Percentiles rank a stretch among this genome's conserved stretches.
Evolutionary conservation across 176 grass and related monocot species (phyloP).

Genomic region (Guadua angustifolia): DNA sequence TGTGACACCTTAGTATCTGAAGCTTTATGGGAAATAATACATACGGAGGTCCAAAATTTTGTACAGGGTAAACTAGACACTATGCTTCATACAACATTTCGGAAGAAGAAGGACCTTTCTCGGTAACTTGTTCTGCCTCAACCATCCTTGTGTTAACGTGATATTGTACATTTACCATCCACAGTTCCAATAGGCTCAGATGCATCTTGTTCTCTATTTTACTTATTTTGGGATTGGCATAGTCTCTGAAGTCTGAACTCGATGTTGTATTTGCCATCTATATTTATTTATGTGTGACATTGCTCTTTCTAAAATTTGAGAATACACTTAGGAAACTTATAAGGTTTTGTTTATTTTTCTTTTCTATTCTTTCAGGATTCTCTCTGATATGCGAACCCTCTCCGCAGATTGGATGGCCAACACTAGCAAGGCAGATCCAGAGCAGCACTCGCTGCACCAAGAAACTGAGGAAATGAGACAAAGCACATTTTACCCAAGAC

Average conservation of each 20-base stretch:
- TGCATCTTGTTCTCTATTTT: conserved; percentile 18
- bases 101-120: conserved; percentile 95
- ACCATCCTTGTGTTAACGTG: conserved; percentile 33
- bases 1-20: conserved; percentile 94
- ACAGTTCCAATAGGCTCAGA: conserved; percentile 24
- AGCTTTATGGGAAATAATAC: conserved; percentile 99
- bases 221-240: conserved; percentile 9
- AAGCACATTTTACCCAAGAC: conserved; percentile 85
- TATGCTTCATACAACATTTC: conserved; percentile 95
- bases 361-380: conserved; percentile 80
- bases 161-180: conserved; percentile 14
- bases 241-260: conserved; percentile 22
- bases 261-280: conserved; percentile 2
- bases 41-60: conserved; percentile 99
- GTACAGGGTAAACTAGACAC: conserved; percentile 94
- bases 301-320: conserved; percentile 24
- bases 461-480: conserved; percentile 79
- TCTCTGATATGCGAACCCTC: conserved; percentile 97
- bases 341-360: conserved; percentile 43
- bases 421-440: conserved; percentile 76
- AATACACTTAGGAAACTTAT: conserved; percentile 23
- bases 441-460: conserved; percentile 73
- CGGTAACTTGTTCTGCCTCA: conserved; percentile 64
- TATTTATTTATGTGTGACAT: not conserved
- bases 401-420: conserved; percentile 99